Evolutionary conservation across 1,284 basidiomycete species (phyloP).

Genomic region (Cutaneotrichosporon arboriforme): DNA sequence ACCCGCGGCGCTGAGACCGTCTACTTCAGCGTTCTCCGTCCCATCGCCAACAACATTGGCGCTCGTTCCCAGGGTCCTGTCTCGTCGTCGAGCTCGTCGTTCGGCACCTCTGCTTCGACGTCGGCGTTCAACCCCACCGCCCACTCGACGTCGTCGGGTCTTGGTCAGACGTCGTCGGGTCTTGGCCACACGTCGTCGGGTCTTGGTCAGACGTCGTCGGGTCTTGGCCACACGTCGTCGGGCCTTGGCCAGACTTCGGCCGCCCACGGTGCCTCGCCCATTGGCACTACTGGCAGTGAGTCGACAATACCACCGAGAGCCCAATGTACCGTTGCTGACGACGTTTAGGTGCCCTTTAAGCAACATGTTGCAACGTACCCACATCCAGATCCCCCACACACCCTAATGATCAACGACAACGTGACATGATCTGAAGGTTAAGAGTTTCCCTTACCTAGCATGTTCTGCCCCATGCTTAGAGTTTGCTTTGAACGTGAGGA

Average conservation of each 20-base stretch:
- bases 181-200: too few species aligned
- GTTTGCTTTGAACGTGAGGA: not conserved
- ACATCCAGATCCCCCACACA: not conserved
- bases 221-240: conserved; percentile 9
- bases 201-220: too few species aligned
- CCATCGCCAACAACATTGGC: conserved; percentile 54
- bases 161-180: conserved; percentile 18
- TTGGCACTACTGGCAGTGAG: conserved; percentile 21
- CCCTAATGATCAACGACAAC: conserved; percentile 14
- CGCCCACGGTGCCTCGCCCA: too few species aligned
- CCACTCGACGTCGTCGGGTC: conserved; percentile 19
- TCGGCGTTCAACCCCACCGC: conserved; percentile 3
- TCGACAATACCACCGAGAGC: not conserved
- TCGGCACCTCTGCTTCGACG: not conserved
- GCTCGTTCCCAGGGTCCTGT: not conserved
- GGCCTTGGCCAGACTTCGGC: too few species aligned
- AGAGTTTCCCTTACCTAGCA: not conserved
- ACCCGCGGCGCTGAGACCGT: conserved; percentile 66
- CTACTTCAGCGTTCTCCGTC: conserved; percentile 64
- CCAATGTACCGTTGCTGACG: not conserved
- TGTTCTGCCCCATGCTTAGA: conserved; percentile 4
- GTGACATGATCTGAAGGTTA: conserved; percentile 10
- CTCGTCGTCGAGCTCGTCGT: not conserved
- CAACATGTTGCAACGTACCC: not conserved
- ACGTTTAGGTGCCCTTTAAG: conserved; percentile 21